These are phyloP conservation scores for Iberis pinnata DNA, from an alignment of 345 rosid genomes.

Conservation along the genomic window DNA sequence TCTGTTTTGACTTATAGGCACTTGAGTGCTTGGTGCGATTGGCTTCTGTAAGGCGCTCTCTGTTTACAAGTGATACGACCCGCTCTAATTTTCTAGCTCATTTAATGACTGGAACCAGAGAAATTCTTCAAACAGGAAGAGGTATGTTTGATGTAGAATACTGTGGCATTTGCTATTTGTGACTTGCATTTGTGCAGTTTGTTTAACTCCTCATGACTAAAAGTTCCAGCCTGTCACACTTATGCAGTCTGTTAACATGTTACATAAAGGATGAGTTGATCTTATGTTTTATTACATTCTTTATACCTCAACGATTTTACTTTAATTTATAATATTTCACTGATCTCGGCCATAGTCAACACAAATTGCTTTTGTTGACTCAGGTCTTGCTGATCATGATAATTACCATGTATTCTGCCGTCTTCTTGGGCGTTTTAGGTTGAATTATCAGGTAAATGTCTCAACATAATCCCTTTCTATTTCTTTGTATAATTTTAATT, in stretches of 20 bases:
- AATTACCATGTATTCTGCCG: constrained; percentile 98
- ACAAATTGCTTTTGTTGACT: constrained; percentile 20
- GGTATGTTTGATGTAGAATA: constrained; percentile 35
- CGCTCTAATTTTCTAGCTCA: constrained; percentile 90
- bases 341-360: constrained; percentile 13
- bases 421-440: constrained; percentile 93
- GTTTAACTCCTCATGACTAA: constrained; percentile 4
- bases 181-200: constrained; percentile 8
- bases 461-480: background rate
- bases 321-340: constrained; percentile 6
- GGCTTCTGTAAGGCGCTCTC: constrained; percentile 89
- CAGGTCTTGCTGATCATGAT: constrained; percentile 99
- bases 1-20: constrained; percentile 48
- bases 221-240: constrained; percentile 7
- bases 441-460: constrained; percentile 78
- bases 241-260: constrained; percentile 8
- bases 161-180: background rate
- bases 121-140: constrained; percentile 86
- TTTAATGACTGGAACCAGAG: constrained; percentile 92
- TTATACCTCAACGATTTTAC: background rate
- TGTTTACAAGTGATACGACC: constrained; percentile 78
- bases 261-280: constrained; percentile 4
- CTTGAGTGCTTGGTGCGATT: constrained; percentile 97
- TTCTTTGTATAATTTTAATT: background rate
- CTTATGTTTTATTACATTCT: constrained; percentile 3